These are phyloP conservation scores for Pelargonium nanum DNA, from an alignment of 345 rosid species.

Conservation along the genomic window DNA sequence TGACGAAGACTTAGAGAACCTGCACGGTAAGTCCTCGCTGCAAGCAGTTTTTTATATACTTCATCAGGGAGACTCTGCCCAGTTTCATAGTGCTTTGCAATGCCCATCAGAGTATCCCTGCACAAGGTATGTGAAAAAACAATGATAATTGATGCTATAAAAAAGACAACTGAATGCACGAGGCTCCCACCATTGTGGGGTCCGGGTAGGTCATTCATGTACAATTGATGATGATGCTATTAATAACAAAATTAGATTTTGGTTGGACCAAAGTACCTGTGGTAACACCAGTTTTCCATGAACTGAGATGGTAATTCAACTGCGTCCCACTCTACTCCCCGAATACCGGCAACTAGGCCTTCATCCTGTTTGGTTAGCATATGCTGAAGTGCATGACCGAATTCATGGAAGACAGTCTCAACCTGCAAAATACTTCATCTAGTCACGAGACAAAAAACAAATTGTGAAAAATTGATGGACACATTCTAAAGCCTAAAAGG, in stretches of 20 bases:
- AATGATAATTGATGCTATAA: no score
- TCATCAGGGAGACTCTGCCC: constrained; percentile 82
- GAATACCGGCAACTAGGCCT: constrained; percentile 79
- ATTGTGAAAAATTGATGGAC: constrained; percentile 3
- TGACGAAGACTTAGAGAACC: constrained; percentile 86
- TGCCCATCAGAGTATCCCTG: constrained; percentile 88
- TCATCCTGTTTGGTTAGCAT: constrained; percentile 89
- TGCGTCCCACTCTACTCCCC: constrained; percentile 93
- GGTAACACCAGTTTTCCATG: constrained; percentile 99
- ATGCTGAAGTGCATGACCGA: constrained; percentile 95
- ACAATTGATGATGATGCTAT: no score
- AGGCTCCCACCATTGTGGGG: no score
- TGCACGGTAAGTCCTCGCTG: constrained; percentile 85
- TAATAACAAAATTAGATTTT: not conserved
- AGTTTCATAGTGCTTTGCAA: constrained; percentile 81
- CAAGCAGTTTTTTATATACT: constrained; percentile 67
- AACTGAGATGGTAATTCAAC: constrained; percentile 90
- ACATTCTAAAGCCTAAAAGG: not conserved
- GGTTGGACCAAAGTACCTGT: constrained; percentile 37
- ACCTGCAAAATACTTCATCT: constrained; percentile 34
- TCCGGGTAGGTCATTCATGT: not conserved
- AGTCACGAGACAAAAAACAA: not conserved
- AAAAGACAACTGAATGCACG: no score
- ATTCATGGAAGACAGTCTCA: constrained; percentile 93
- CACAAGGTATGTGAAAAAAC: no score